Conservation (phyloP, 2,329 filamentous ascomycete species). For the Reticulascus tulasneorum region DNA sequence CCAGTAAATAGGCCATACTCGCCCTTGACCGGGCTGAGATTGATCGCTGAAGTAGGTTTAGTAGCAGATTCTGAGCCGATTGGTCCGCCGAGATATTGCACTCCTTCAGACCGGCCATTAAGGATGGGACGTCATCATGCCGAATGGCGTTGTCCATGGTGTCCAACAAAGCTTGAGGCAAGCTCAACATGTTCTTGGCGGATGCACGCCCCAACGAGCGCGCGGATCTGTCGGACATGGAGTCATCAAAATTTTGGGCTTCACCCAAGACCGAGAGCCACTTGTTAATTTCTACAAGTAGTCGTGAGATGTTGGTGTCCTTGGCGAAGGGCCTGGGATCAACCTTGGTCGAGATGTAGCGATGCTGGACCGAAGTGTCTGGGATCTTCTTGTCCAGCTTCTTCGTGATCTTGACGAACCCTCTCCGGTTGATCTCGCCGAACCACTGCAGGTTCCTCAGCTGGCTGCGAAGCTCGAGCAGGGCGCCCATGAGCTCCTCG, state of each 20-base stretch:
- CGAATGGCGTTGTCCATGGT: constrained; percentile 68
- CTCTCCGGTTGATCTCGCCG: constrained; percentile 89
- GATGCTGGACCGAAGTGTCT: constrained; percentile 70
- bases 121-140: constrained; percentile 56
- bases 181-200: constrained; percentile 68
- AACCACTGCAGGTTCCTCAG: constrained; percentile 95
- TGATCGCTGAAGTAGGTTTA: constrained; percentile 74
- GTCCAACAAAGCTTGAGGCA: constrained; percentile 67
- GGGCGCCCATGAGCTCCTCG: constrained; percentile 84
- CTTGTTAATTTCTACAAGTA: constrained; percentile 70
- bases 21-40: constrained; percentile 66
- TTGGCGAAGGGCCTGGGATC: constrained; percentile 85
- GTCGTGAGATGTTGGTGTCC: constrained; percentile 48
- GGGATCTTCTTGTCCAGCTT: constrained; percentile 95
- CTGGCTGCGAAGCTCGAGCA: constrained; percentile 83
- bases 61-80: constrained; percentile 62
- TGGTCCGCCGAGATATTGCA: constrained; percentile 49
- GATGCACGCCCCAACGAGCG: constrained; percentile 74
- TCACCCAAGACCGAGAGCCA: constrained; percentile 85
- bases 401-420: constrained; percentile 98
- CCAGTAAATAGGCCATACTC: constrained; percentile 69
- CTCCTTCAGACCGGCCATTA: constrained; percentile 56
- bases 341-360: constrained; percentile 87
- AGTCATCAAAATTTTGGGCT: constrained; percentile 71
- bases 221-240: constrained; percentile 68